Percentiles rank a stretch among this genome's conserved stretches.
Conservation (phyloP, 495 filamentous ascomycete species). For the Podospora pseudoanserina region DNA sequence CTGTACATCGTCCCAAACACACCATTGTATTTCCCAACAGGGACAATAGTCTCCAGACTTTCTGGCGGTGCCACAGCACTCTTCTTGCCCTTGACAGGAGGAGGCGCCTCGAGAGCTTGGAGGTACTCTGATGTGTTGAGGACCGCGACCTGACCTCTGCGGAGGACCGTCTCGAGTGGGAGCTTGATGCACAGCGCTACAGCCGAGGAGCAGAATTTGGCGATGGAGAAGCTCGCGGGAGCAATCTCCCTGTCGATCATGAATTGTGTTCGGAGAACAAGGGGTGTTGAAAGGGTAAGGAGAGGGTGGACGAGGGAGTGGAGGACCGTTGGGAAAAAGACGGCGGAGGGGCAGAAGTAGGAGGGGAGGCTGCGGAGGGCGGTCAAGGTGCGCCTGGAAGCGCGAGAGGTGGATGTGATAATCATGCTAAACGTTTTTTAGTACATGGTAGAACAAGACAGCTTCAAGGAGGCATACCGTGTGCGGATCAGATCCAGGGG, state of each 20-base stretch:
- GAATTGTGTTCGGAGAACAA: slow-evolving; percentile 74
- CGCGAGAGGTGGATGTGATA: slow-evolving; percentile 69
- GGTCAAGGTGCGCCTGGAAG: slow-evolving; percentile 68
- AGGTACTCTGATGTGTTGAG: slow-evolving; percentile 42
- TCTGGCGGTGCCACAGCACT: slow-evolving; percentile 24
- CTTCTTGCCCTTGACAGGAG: slow-evolving; percentile 27
- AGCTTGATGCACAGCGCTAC: slow-evolving; percentile 81
- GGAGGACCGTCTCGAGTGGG: slow-evolving; percentile 86
- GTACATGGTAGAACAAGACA: slow-evolving; percentile 7
- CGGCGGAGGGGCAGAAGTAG: slow-evolving; percentile 62
- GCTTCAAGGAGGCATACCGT: slow-evolving; percentile 44
- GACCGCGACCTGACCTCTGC: slow-evolving; percentile 77
- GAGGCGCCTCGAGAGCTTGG: slow-evolving; percentile 37
- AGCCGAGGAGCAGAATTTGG: slow-evolving; percentile 69
- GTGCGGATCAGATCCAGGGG: slow-evolving; percentile 90
- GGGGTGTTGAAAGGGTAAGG: slow-evolving; percentile 72
- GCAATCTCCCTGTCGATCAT: slow-evolving; percentile 78
- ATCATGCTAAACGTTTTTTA: slow-evolving; percentile 54
- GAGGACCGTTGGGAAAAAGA: slow-evolving; percentile 80
- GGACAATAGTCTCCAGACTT: slow-evolving; percentile 66
- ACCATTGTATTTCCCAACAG: slow-evolving; percentile 70
- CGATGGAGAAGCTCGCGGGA: slow-evolving; percentile 71
- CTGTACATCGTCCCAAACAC: slow-evolving; percentile 82
- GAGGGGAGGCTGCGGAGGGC: slow-evolving; percentile 73
- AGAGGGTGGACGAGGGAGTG: slow-evolving; percentile 78